Conservation (phyloP, 345 rosid species). For the Eucalyptus camaldulensis region DNA sequence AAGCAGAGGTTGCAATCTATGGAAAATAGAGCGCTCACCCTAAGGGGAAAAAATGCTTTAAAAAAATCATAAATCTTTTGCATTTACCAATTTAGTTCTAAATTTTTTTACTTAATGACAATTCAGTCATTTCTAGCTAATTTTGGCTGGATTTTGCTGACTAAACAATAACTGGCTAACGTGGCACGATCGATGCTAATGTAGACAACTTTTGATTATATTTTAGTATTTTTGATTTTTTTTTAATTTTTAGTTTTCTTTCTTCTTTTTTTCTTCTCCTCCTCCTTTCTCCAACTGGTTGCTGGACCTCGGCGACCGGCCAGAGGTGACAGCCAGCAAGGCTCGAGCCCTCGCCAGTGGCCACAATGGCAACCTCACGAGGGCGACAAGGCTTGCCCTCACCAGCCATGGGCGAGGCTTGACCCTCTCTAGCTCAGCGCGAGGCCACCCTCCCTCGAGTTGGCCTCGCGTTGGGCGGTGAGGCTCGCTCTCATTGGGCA, state of each 20-base stretch:
- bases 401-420: too few relatives aligned
- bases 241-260: too few relatives aligned
- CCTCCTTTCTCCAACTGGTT: rapidly evolving
- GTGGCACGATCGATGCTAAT: rapidly evolving
- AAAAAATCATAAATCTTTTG: conserved; percentile 19
- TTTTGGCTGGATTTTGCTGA: rapidly evolving
- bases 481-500: too few relatives aligned
- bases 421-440: too few relatives aligned
- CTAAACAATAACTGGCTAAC: rapidly evolving
- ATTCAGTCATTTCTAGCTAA: rapidly evolving
- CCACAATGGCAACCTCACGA: rapidly evolving
- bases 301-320: rapidly evolving
- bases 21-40: conserved; percentile 74
- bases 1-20: conserved; percentile 84
- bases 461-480: rapidly evolving
- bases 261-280: too few relatives aligned
- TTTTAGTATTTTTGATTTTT: rapidly evolving
- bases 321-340: rapidly evolving
- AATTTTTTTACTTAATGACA: rapidly evolving
- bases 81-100: too few relatives aligned
- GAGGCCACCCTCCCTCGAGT: rapidly evolving
- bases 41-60: conserved; percentile 1
- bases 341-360: too few relatives aligned
- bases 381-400: rapidly evolving
- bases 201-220: rapidly evolving